Percentiles rank a stretch among this genome's conserved stretches.
phyloP scores from a whole-genome alignment of 371 early-diverging fungal species.

The Mucor piriformis region DNA sequence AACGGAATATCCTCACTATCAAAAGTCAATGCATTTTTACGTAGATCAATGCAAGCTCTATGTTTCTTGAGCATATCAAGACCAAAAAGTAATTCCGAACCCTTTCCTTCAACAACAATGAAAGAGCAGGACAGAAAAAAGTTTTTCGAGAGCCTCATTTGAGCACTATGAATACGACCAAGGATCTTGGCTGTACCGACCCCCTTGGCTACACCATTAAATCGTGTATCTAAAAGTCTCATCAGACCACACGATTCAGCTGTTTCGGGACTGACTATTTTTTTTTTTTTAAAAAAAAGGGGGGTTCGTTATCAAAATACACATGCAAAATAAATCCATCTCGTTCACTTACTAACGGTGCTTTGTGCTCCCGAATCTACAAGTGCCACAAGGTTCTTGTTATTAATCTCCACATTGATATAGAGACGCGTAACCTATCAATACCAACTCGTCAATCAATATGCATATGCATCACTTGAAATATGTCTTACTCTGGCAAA shows the following conservation, averaged over 20 bases:
- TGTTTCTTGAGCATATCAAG: slow-evolving; percentile 93
- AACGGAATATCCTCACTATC: slow-evolving; percentile 85
- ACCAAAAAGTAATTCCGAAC: slow-evolving; percentile 91
- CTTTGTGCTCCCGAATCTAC: slow-evolving; percentile 98
- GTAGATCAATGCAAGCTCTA: slow-evolving; percentile 89
- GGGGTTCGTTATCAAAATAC: neutral
- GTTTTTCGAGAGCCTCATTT: slow-evolving; percentile 74
- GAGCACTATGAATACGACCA: slow-evolving; percentile 91
- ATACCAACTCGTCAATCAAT: neutral
- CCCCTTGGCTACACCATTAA: slow-evolving; percentile 90
- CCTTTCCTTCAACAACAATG: slow-evolving; percentile 92
- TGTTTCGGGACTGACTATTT: slow-evolving; percentile 76
- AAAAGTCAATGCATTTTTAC: slow-evolving; percentile 79
- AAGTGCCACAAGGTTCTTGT: slow-evolving; percentile 86
- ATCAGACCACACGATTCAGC: slow-evolving; percentile 88
- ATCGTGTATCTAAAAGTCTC: slow-evolving; percentile 88
- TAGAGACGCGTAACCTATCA: slow-evolving; percentile 85
- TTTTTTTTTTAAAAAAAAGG: neutral
- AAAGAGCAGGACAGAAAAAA: slow-evolving; percentile 86
- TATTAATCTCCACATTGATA: slow-evolving; percentile 88
- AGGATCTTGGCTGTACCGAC: slow-evolving; percentile 95
- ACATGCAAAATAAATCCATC: neutral
- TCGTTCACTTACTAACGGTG: slow-evolving; percentile 82
- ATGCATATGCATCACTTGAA: neutral
- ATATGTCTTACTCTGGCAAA: slow-evolving; percentile 72